Evolutionary conservation across 2,329 filamentous ascomycete genomes (phyloP), one percentile per base, ranked within the genome.

Genomic region (Colletotrichum lentis): DNA sequence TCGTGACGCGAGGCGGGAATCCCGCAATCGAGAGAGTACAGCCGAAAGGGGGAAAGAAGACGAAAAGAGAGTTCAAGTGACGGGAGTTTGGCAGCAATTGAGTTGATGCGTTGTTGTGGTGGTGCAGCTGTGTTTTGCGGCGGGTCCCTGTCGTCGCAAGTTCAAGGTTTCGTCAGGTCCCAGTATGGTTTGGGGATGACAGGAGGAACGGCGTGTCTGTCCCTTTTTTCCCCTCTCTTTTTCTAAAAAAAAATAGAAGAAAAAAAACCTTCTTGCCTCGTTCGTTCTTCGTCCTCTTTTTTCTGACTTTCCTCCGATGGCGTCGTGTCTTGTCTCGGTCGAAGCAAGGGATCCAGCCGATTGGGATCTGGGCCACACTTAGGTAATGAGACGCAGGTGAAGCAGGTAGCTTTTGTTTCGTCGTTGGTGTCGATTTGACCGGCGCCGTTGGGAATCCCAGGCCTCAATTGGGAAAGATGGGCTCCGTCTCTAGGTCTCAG

Each of bases 101-200:
- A 35, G 64, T 44, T 64, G 59, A 37, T 35, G 43, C 14, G 27
- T 6, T 20, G 50, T 20, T 57, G 50, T 31, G 41, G 12, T 39
- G n/a, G 39, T 47, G 49, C 44, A 50, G 41, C 7, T n/a, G 18
- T 52, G 43, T n/a, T 47, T 58, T 39, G 56, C 55, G 43, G 49
- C 47, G 39, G 56, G 55, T 61, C 66, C 62, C 44, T 47, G 62
- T 68, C 66, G 62, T 66, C 66, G 66, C 62, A 69, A 69, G 56
- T 66, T 55, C 39, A 67, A 44, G 60, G 27, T 54, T 31, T 67
- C 52, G 52, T 31, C 24, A 63, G 46, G 44, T 53, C 31, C 56
- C 46, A 12, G 57, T 52, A 41, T 16, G 24, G 27, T 59, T 47
- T 22, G 35, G 20, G n/a, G 14, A 46, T 59, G 35, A 37, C 35